Evolutionary conservation across 306 rosid genomes (phyloP), one percentile per base, ranked within the genome.

Genomic region (Sechiopsis laciniata): DNA sequence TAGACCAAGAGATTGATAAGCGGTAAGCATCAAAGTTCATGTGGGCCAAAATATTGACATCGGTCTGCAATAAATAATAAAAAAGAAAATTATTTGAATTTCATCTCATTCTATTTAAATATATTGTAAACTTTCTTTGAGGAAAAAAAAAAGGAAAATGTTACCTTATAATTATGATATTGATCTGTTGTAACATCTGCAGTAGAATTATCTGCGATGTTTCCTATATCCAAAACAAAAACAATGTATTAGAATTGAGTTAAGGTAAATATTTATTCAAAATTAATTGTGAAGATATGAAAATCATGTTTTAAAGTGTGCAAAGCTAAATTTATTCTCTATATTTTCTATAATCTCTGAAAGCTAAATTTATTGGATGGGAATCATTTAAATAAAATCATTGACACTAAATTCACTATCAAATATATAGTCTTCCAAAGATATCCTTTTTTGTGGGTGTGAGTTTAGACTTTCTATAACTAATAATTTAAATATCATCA

Each of bases 1-100:
- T 88, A 77, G 96, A 86, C 97, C 96, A 92, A 7, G 97, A 92
- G 79, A 92, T 92, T 22, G 97, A 92, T 80, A 89, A 92, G 8
- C 97, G 84, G 78, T 92, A 92, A 15, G 95, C 96, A 76, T 90
- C 97, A 57, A 92, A 92, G 64, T 92, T 87, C 19, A 84, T 78
- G 0, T 68, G 79, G 24, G 77, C 78, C 92, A 92, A 84, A 78
- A 89, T 54, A 75, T 92, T 86, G 71, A 89, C 60, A 72, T 92
- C 97, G 75, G 84, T 88, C 97, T 92, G 88, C 26, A 16, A 57
- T 74, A 16, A 81, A 11, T 26, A 26, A 26, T 26, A 26, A 58
- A 58, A 12, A 37, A 7, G 56, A 74, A 48, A 32, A 71, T 35
- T 15, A 62, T 52, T 52, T 52, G 55, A 51, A 14, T 11, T 48